Conservation (phyloP, 495 filamentous ascomycete genomes). For the Neurospora pannonica region DNA sequence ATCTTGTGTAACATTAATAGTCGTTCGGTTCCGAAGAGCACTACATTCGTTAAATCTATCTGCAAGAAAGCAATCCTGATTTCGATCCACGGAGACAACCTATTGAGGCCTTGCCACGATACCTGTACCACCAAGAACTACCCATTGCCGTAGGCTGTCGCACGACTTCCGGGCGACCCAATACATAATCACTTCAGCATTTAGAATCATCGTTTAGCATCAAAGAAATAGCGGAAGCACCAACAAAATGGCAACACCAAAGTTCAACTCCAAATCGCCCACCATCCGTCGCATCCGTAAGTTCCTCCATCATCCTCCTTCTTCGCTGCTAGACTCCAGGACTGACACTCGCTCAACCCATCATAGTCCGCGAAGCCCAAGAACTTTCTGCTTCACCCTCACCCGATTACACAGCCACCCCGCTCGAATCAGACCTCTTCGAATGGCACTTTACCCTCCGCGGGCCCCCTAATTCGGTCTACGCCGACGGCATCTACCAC, state of each 20-base stretch:
- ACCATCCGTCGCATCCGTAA: constrained; percentile 71
- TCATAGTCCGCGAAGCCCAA: constrained; percentile 67
- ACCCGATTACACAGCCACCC: constrained; percentile 70
- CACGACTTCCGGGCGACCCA: neutral
- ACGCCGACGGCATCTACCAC: constrained; percentile 79
- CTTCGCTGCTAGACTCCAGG: constrained; percentile 7
- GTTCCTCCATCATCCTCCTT: constrained; percentile 9
- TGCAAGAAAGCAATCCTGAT: neutral
- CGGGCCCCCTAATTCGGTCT: constrained; percentile 74
- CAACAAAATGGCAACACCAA: constrained; percentile 17
- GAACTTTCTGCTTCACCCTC: constrained; percentile 72
- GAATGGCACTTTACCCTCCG: constrained; percentile 99
- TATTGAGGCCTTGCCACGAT: neutral
- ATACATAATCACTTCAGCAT: neutral
- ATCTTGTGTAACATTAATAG: neutral
- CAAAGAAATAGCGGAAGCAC: neutral
- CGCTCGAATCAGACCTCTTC: constrained; percentile 82
- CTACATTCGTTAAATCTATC: neutral
- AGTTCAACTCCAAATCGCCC: constrained; percentile 68
- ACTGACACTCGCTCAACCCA: constrained; percentile 21
- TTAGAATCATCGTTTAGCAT: neutral
- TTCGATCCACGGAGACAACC: neutral
- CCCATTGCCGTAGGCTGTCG: neutral
- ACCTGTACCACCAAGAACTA: neutral
- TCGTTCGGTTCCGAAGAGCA: neutral